Percentiles rank a stretch among this genome's conserved stretches.
phyloP scores from a whole-genome alignment of 2,329 filamentous ascomycete species.

The Monosporascus sp. region DNA sequence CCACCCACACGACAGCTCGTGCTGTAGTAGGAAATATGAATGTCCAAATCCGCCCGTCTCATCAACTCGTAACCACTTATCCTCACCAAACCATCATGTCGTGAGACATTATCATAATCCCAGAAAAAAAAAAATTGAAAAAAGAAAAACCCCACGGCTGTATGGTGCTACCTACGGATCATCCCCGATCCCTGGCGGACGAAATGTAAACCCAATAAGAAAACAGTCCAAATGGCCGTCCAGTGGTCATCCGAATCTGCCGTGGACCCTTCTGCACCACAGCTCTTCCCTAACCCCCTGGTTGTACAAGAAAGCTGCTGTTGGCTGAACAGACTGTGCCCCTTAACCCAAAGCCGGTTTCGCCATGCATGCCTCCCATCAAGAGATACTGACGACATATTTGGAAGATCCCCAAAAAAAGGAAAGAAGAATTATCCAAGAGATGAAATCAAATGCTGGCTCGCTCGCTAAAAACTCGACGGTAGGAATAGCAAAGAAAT shows the following conservation, averaged over 20 bases:
- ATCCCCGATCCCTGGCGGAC: conserved; percentile 13
- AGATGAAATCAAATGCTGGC: conserved; percentile 33
- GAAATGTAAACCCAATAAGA: conserved; percentile 1
- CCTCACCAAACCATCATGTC: conserved; percentile 16
- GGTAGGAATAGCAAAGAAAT: conserved; percentile 19
- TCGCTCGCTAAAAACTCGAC: conserved; percentile 31
- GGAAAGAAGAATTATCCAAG: conserved; percentile 21
- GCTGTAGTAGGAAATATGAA: conserved; percentile 4
- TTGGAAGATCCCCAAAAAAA: neutral
- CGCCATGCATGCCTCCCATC: conserved; percentile 21
- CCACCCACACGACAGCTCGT: neutral
- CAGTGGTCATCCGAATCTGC: conserved; percentile 9
- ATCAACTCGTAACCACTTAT: conserved; percentile 10
- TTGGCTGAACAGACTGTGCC: conserved; percentile 14
- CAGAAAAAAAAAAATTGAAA: conserved; percentile 11
- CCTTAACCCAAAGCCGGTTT: conserved; percentile 23
- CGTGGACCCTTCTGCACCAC: conserved; percentile 9
- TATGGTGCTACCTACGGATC: conserved; percentile 12
- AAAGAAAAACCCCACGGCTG: conserved; percentile 11
- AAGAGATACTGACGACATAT: conserved; percentile 1
- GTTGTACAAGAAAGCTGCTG: conserved; percentile 27
- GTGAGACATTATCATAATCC: conserved; percentile 25
- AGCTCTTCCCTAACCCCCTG: conserved; percentile 17
- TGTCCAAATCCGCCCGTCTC: conserved; percentile 9
- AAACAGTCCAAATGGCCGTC: conserved; percentile 9